Evolutionary conservation across 2,329 filamentous ascomycete genomes (phyloP), one percentile per base, ranked within the genome.

Genomic region (Clarireedia homoeocarpa): DNA sequence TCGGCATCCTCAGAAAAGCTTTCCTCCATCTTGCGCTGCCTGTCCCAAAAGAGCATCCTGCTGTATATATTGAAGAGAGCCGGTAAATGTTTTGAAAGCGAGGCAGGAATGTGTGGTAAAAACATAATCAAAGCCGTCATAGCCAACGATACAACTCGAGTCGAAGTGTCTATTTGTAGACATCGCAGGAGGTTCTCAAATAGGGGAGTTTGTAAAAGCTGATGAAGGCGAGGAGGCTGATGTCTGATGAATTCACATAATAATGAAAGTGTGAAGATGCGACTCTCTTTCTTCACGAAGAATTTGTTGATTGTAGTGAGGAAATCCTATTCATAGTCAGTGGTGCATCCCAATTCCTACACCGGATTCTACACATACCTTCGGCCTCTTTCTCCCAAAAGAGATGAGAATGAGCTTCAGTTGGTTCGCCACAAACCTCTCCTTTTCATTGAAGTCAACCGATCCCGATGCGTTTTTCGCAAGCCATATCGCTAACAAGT

Each of bases 61-160:
- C 85, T 87, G 69, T 94, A 94, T 52, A 94, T 85, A 59, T 91
- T 85, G 76, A 92, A 94, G 17, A 94, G 74, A 20, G 82, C 81
- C 30, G 88, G 84, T 5, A 94, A 75, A 66, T 86, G 80, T 0
- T 81, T 77, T 2, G 84, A 82, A 14, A 91, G 72, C 2, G 85
- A 85, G 62, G 81, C 85, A 1, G 88, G 88, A 70, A 92, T 88
- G 66, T 91, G 88, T 1, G 89, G 89, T 50, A 94, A 71, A 27
- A 92, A 82, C 89, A 94, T 94, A 61, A 89, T 85, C 57, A 94
- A 71, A 6, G 83, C 81, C 4, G 86, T 88, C 52, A 94, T 73
- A 1, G 88, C 86, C 45, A 90, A 74, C 1, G 88, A 88, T n/a
- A 92, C 78, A 3, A 87, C 82, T 0, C 85, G 85, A 0, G 87